These are phyloP conservation scores for Dactylis glomerata DNA, from an alignment of 176 grass and related monocot species.

Conservation along the genomic window DNA sequence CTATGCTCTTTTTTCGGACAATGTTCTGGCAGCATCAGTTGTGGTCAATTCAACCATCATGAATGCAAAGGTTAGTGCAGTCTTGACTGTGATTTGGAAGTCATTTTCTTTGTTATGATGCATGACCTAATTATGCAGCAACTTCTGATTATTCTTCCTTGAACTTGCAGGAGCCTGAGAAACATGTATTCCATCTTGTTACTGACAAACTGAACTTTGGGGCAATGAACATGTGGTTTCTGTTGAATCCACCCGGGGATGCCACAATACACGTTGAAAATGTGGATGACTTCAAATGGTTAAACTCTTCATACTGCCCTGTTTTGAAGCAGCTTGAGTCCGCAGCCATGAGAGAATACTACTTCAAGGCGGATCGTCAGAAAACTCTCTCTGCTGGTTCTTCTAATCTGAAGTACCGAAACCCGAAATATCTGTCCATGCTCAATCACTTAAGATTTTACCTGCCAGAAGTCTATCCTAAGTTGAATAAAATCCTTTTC, in stretches of 20 bases:
- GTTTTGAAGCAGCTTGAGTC: slow-evolving; percentile 60
- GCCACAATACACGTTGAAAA: slow-evolving; percentile 69
- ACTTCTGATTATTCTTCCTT: background rate
- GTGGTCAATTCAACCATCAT: slow-evolving; percentile 65
- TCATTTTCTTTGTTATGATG: background rate
- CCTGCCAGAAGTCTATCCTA: slow-evolving; percentile 58
- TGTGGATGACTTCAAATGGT: slow-evolving; percentile 70
- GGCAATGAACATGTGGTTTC: slow-evolving; percentile 76
- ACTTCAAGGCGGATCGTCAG: slow-evolving; percentile 55
- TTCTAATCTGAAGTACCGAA: slow-evolving; percentile 65
- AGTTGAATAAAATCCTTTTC: slow-evolving; percentile 65
- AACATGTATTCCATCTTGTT: slow-evolving; percentile 72
- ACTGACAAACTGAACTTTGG: slow-evolving; percentile 71
- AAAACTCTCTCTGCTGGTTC: slow-evolving; percentile 46
- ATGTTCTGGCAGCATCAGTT: slow-evolving; percentile 72
- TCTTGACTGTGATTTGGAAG: background rate
- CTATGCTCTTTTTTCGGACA: slow-evolving; percentile 68
- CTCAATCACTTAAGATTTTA: slow-evolving; percentile 60
- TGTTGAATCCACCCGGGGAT: slow-evolving; percentile 60
- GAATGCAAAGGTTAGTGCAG: slow-evolving; percentile 53
- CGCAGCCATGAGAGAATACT: slow-evolving; percentile 58
- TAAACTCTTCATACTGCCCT: slow-evolving; percentile 62
- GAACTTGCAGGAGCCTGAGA: slow-evolving; percentile 58
- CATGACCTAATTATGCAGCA: background rate
- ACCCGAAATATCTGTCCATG: slow-evolving; percentile 65